Evolutionary conservation across 2,329 filamentous ascomycete genomes (phyloP).

Genomic region (Hypoxylon sp.): DNA sequence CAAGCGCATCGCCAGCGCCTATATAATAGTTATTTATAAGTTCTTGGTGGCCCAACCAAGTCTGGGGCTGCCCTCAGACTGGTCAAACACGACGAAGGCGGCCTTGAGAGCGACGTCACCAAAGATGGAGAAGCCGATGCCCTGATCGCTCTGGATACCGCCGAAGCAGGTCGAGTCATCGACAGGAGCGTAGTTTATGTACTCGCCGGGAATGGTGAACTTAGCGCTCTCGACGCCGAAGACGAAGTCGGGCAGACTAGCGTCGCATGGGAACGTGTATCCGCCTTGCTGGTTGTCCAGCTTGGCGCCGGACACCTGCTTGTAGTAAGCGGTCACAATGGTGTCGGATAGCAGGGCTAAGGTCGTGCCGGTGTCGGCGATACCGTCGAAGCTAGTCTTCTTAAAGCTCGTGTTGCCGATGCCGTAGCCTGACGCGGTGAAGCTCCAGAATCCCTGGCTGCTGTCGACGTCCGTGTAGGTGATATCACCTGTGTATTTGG

Average conservation of each 20-base stretch:
- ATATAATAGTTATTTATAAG: slow-evolving; percentile 34
- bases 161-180: slow-evolving; percentile 71
- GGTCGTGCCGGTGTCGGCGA: slow-evolving; percentile 73
- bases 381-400: slow-evolving; percentile 57
- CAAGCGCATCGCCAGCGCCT: neutral
- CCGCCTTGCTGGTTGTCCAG: slow-evolving; percentile 60
- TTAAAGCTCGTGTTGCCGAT: slow-evolving; percentile 49
- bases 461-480: slow-evolving; percentile 54
- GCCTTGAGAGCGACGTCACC: slow-evolving; percentile 78
- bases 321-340: slow-evolving; percentile 68
- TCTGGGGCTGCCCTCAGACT: slow-evolving; percentile 55
- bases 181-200: slow-evolving; percentile 65
- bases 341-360: slow-evolving; percentile 66
- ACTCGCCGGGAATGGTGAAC: slow-evolving; percentile 65
- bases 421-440: slow-evolving; percentile 50
- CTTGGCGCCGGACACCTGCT: slow-evolving; percentile 61
- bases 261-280: slow-evolving; percentile 67
- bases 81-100: slow-evolving; percentile 74
- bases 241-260: slow-evolving; percentile 64
- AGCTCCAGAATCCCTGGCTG: slow-evolving; percentile 56
- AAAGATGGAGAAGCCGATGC: slow-evolving; percentile 68
- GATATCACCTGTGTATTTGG: slow-evolving; percentile 54
- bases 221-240: slow-evolving; percentile 64
- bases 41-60: slow-evolving; percentile 62
- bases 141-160: slow-evolving; percentile 69